Percentiles rank a stretch among this genome's conserved stretches.
Evolutionary conservation across 2,329 filamentous ascomycete genomes (phyloP).

Genomic region (Ophiostoma sp.): DNA sequence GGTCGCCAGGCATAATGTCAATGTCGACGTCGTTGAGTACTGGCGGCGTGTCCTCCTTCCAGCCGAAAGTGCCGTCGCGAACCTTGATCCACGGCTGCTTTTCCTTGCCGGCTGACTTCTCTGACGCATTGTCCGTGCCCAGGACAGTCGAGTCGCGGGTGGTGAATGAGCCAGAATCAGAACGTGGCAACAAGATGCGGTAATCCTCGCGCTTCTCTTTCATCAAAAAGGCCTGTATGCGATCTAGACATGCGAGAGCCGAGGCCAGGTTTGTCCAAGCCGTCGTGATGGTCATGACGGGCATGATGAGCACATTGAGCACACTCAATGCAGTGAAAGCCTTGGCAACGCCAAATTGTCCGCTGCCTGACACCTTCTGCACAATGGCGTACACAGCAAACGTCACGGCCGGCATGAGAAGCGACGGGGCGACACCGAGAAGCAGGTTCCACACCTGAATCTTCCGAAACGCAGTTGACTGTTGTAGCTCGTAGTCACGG

Average conservation of each 20-base stretch:
- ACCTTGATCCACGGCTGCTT: constrained; percentile 23
- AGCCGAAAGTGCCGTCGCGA: constrained; percentile 23
- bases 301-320: constrained; percentile 25
- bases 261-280: constrained; percentile 27
- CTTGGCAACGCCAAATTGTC: constrained; percentile 25
- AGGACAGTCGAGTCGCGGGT: constrained; percentile 9
- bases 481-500: constrained; percentile 25
- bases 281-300: constrained; percentile 26
- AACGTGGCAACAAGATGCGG: constrained; percentile 20
- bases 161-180: constrained; percentile 21
- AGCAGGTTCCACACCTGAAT: constrained; percentile 23
- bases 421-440: constrained; percentile 21
- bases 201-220: constrained; percentile 28
- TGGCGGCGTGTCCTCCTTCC: constrained; percentile 16
- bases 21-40: constrained; percentile 26
- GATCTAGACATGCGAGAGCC: constrained; percentile 28
- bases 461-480: constrained; percentile 24
- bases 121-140: constrained; percentile 7
- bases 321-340: constrained; percentile 28
- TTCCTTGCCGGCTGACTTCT: constrained; percentile 18
- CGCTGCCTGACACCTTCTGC: constrained; percentile 24
- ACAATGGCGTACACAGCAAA: constrained; percentile 28
- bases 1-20: constrained; percentile 24
- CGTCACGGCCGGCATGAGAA: constrained; percentile 27
- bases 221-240: constrained; percentile 28